Conservation (phyloP, 1,284 basidiomycete species). For the Trametes polyzona region DNA sequence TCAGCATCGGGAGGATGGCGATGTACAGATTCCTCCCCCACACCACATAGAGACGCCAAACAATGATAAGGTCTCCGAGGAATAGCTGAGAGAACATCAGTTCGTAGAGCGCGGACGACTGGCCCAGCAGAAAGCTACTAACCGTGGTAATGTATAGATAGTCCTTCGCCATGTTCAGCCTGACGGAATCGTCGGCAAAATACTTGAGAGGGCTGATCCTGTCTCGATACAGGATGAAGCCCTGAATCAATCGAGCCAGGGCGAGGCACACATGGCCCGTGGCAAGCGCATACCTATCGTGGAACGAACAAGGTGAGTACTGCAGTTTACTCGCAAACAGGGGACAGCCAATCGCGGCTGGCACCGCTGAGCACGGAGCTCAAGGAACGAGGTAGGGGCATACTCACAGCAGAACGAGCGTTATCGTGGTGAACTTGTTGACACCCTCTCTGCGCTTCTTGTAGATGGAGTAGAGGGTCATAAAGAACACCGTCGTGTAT, state of each 20-base stretch:
- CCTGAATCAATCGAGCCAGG: slow-evolving; percentile 9
- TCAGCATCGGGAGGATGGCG: background rate
- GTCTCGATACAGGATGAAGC: slow-evolving; percentile 9
- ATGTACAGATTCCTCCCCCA: background rate
- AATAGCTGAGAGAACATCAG: no score
- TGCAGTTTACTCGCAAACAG: no score
- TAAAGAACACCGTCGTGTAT: no score
- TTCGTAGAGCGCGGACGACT: no score
- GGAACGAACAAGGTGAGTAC: no score
- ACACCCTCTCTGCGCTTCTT: background rate
- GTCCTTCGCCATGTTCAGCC: slow-evolving; percentile 9
- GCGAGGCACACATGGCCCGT: slow-evolving; percentile 7
- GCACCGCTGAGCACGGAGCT: no score
- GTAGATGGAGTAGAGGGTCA: slow-evolving; percentile 1
- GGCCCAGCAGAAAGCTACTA: no score
- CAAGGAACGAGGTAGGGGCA: no score
- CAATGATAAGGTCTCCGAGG: slow-evolving; percentile 1
- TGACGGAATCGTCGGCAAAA: slow-evolving; percentile 1
- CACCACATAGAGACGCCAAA: slow-evolving; percentile 3
- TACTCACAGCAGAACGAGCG: slow-evolving; percentile 3
- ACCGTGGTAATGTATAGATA: slow-evolving; percentile 13
- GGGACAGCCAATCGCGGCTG: no score
- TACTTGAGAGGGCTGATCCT: background rate
- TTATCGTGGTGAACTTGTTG: background rate
- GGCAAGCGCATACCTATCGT: slow-evolving; percentile 1